Percentiles rank a stretch among this genome's conserved stretches.
Conservation (phyloP, 352 stramenopile genomes). For the Phytophthora chlamydospora region DNA sequence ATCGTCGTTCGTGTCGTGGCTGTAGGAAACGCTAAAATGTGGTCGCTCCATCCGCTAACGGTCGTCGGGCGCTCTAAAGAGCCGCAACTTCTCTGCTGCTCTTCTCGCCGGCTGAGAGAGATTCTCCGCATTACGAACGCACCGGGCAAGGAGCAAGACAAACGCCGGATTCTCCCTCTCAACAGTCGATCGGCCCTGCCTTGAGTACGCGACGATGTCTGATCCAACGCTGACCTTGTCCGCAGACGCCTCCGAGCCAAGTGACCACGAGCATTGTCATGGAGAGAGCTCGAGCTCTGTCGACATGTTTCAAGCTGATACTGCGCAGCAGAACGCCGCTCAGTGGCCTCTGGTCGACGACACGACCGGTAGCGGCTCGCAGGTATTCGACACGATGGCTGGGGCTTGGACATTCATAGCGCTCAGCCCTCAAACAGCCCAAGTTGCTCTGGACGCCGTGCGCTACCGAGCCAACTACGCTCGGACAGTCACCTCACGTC, state of each 20-base stretch:
- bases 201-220: too few relatives aligned
- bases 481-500: conserved; percentile 29
- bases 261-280: conserved; percentile 16
- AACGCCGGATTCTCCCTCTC: not conserved
- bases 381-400: conserved; percentile 20
- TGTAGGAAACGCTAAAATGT: too few relatives aligned
- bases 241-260: not conserved
- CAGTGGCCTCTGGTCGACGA: conserved; percentile 9
- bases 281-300: conserved; percentile 13
- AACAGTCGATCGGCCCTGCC: too few relatives aligned
- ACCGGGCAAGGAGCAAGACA: not conserved
- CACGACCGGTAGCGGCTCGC: conserved; percentile 3
- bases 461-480: conserved; percentile 51
- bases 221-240: conserved; percentile 3
- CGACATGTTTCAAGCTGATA: not conserved
- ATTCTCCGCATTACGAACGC: conserved; percentile 16
- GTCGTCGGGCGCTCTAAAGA: conserved; percentile 10
- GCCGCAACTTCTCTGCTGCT: conserved; percentile 14
- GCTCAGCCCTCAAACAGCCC: conserved; percentile 26
- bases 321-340: not conserved
- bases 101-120: conserved; percentile 3
- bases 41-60: not conserved
- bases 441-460: conserved; percentile 44
- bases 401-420: conserved; percentile 28
- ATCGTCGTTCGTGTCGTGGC: too few relatives aligned